phyloP scores from a whole-genome alignment of 2,329 filamentous ascomycete genomes.

The Chrysoporthe puriensis region DNA sequence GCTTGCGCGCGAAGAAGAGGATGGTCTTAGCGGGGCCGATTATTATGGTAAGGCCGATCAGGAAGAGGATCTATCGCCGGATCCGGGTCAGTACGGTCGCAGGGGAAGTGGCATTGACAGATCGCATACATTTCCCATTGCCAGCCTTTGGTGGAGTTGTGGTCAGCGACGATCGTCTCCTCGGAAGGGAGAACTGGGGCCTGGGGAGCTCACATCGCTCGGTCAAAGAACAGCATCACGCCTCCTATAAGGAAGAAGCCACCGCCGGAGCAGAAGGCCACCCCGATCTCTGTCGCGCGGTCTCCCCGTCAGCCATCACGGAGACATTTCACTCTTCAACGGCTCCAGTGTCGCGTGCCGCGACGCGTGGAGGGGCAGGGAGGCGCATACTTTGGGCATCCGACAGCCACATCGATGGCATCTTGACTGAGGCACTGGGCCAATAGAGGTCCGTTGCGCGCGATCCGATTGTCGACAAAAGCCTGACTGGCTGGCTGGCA shows the following conservation, averaged over 20 bases:
- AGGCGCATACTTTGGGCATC: slow-evolving; percentile 82
- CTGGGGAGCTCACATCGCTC: slow-evolving; percentile 72
- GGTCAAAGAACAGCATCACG: slow-evolving; percentile 96
- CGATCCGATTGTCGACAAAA: background rate
- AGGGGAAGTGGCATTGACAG: slow-evolving; percentile 7
- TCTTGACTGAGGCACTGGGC: slow-evolving; percentile 42
- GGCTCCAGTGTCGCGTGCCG: slow-evolving; percentile 6
- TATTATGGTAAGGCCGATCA: slow-evolving; percentile 93
- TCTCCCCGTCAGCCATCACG: slow-evolving; percentile 38
- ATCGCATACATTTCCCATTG: slow-evolving; percentile 86
- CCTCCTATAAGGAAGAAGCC: slow-evolving; percentile 94
- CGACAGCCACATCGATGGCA: slow-evolving; percentile 95
- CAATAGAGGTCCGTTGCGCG: background rate
- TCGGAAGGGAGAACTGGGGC: background rate
- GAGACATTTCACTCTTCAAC: background rate
- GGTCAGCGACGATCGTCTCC: slow-evolving; percentile 11
- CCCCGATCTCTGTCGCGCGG: slow-evolving; percentile 77
- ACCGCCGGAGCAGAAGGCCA: slow-evolving; percentile 96
- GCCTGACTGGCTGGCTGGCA: background rate
- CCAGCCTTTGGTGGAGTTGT: slow-evolving; percentile 63
- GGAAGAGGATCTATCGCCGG: slow-evolving; percentile 81
- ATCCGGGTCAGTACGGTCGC: slow-evolving; percentile 25
- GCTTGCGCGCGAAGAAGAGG: slow-evolving; percentile 89
- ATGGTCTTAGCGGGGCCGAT: slow-evolving; percentile 91
- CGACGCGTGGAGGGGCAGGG: slow-evolving; percentile 8